Evolutionary conservation across 2,329 filamentous ascomycete species (phyloP), one percentile per base, ranked within the genome.

Genomic region (Ascocoryne sarcoides): DNA sequence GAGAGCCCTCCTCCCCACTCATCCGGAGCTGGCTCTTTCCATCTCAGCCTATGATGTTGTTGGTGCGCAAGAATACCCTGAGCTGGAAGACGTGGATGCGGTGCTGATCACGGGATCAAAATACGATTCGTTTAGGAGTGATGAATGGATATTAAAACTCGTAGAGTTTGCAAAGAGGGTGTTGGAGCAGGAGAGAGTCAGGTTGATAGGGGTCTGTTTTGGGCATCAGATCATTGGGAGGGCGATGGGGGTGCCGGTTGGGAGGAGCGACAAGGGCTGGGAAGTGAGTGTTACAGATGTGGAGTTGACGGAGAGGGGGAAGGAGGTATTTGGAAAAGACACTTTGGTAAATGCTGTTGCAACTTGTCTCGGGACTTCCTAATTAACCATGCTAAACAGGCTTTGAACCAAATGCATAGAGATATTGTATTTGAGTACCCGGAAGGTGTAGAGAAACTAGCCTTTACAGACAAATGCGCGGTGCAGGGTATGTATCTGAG

Each of bases 151-250:
- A 48, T 48, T 79, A 31, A 77, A 73, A 39, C 70, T 94, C 1
- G 79, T 87, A 14, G 76, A 79, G 1, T 94, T 79, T 55, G 76
- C 74, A 0, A 66, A 70, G 48, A 52, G 63, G 4, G 67, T 83
- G 3, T 68, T 85, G 23, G 67, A 68, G 10, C 72, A 81, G 48
- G 66, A 71, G 18, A 68, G 76, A 1, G 74, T 92, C 5, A 73
- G 77, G 26, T 63, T 89, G n/a, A 69, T 94, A 12, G 87, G 86
- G 9, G 72, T 92, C 12, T 94, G 87, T 62, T 94, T 90, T 60
- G 87, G 87, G 4, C 87, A 93, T 60, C 86, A 94, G 65, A 88
- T 94, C 53, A 65, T 92, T 32, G 85, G 75, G 1, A 71, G 86
- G 38, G 84, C 85, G 1, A 58, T 89, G 50, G 84, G 78, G 3